Base-by-base conservation (phyloP, 768 basidiomycete species). In the Psilocybe cubensis region DNA sequence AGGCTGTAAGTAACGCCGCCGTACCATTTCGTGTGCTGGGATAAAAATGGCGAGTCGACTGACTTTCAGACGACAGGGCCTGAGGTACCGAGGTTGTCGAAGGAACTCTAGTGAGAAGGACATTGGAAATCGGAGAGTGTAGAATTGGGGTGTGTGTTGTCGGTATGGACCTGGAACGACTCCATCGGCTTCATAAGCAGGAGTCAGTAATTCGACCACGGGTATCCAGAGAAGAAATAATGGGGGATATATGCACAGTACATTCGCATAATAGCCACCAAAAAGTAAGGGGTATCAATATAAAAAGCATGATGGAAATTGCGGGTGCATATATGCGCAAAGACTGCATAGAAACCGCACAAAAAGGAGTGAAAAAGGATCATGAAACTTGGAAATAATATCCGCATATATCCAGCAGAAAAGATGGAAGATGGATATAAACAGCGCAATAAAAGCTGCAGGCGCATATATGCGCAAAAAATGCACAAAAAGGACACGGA, bases 91-190 rank as follows among this genome's bases (percentile, higher is more conserved):
- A 17, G 14, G 23, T 31, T 38, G 31, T 72, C 17, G 51, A 20
- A 78, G 76, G 1, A 83, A 43, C 21, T 18, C 28, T 76, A 74
- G 92, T 79, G 41, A 89, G 74, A 66, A 87, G 85, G 64, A 88
- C 83, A 18, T 66, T 70, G 1, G 84, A 77, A 35, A 92, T 81
- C 14, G 76, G 59, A 3, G 85, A 83, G 54, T 82, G 78, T 21
- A 86, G 43, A 31, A 57, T 78, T 0, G 92, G 92, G 12, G 74
- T 72, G 67, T 94, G 89, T 2, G 85, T 76, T 21, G 88, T 72
- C 0, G 84, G 82, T 3, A 83, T 56, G 58, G 79, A 85, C 21
- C 83, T 81, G 17, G 89, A 88, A 46, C 77, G 71, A 63, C 83
- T 79, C 89, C 90, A 93, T 52, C 85, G 87, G 64, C 91, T 94